phyloP scores from a whole-genome alignment of 2,329 filamentous ascomycete species.

The Colletotrichum truncatum region DNA sequence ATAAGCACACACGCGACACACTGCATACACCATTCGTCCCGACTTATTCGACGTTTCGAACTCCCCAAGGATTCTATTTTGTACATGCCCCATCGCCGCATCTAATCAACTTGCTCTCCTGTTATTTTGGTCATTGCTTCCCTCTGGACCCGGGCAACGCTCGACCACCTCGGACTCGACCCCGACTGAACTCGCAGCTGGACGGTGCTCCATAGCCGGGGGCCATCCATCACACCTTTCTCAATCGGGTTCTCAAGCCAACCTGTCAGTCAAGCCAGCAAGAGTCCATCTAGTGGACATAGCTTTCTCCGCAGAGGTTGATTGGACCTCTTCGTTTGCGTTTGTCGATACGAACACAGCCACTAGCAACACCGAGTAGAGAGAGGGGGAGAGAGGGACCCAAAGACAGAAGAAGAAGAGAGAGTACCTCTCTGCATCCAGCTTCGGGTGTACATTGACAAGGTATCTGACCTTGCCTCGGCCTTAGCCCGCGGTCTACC shows the following conservation, averaged over 20 bases:
- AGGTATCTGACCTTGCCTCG: not conserved
- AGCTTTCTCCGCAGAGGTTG: not conserved
- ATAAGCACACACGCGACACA: conserved; percentile 17
- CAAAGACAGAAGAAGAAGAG: too few species aligned
- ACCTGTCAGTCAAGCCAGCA: not conserved
- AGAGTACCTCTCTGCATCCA: not conserved
- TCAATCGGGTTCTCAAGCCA: not conserved
- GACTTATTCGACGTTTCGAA: conserved; percentile 26
- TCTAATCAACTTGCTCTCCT: not conserved
- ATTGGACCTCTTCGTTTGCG: conserved; percentile 6
- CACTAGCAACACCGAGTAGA: not conserved
- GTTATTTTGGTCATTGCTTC: too few species aligned
- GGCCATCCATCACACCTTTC: too few species aligned
- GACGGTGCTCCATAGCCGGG: not conserved
- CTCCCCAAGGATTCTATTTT: not conserved
- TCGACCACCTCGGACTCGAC: not conserved
- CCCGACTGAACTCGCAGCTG: not conserved
- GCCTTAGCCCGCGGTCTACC: not conserved
- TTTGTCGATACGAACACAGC: not conserved
- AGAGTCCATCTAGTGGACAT: not conserved
- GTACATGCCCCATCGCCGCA: conserved; percentile 13
- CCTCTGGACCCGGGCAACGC: not conserved
- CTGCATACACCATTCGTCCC: conserved; percentile 22
- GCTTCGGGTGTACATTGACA: not conserved
- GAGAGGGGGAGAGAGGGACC: too few species aligned